Evolutionary conservation across 768 basidiomycete genomes (phyloP), one percentile per base, ranked within the genome.

Genomic region (Lactarius sanguifluus): DNA sequence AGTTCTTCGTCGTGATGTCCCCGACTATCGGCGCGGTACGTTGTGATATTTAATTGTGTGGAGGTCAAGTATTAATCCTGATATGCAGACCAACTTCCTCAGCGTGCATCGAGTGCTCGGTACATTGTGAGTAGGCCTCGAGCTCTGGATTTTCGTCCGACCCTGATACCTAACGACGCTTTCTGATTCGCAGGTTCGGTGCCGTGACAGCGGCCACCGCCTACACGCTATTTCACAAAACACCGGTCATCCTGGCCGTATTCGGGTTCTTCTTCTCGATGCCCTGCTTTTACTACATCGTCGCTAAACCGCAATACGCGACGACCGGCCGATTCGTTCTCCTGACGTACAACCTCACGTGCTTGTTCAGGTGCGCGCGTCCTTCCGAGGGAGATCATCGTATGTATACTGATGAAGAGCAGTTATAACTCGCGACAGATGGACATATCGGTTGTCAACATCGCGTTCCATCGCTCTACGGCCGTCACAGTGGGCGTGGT

Each of bases 211-310:
- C 96, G 5, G 86, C 89, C 16, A 79, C 77, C 1, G 80, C 91
- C 7, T 97, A 91, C 76, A 80, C 85, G 0, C 70, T 89, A 13
- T 93, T 94, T 73, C 89, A 91, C 1, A 87, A 92, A 43, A 84
- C 94, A 59, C 82, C 92, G 0, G 74, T 87, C 38, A 78, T 89
- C 2, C 82, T 99, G 8, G 85, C 94, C 0, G 76, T 91, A 40
- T 90, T 94, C 68, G 96, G 97, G 0, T 92, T 94, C 75, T 79
- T 94, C 70, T 94, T 91, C 73, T 94, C 94, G 0, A 79, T 97
- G 9, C 97, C 96, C 20, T 98, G 96, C 75, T 98, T 96, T 78
- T 95, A 92, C 77, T 89, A 87, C 73, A 90, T 95, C 68, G 84
- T 97, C 41, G 84, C 86, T 0, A 86, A 86, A 66, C 94, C 94